Evolutionary conservation across 2,329 filamentous ascomycete species (phyloP).

Genomic region (Fusarium sp.): DNA sequence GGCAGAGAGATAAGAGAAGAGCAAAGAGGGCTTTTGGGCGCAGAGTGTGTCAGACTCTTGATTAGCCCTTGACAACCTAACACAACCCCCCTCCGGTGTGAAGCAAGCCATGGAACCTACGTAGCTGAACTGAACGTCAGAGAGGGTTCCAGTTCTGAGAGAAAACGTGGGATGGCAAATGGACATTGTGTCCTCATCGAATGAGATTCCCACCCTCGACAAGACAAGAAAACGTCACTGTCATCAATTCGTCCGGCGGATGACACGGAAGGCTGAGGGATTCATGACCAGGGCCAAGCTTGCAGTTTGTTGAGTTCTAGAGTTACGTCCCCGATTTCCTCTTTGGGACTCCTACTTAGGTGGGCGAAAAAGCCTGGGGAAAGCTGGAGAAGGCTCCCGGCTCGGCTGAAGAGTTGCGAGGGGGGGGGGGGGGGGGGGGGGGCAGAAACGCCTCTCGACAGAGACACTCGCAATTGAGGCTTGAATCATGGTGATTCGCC

Average conservation of each 20-base stretch:
- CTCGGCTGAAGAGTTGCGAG: slow-evolving; percentile 5
- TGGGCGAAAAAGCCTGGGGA: slow-evolving; percentile 27
- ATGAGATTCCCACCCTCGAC: neutral
- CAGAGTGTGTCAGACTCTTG: neutral
- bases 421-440: neutral
- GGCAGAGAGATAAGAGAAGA: slow-evolving; percentile 9
- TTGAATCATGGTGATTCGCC: slow-evolving; percentile 31
- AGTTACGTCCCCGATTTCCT: slow-evolving; percentile 25
- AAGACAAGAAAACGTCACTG: slow-evolving; percentile 15
- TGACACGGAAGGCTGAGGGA: slow-evolving; percentile 13
- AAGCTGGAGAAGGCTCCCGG: slow-evolving; percentile 24
- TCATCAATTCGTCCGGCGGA: slow-evolving; percentile 11
- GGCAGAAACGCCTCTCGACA: slow-evolving; percentile 4
- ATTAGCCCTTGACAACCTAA: neutral
- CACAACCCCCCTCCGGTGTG: neutral
- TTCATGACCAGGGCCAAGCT: slow-evolving; percentile 9
- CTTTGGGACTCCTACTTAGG: slow-evolving; percentile 26
- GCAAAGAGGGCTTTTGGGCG: neutral
- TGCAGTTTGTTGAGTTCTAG: slow-evolving; percentile 39
- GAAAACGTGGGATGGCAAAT: neutral
- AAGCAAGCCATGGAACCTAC: neutral
- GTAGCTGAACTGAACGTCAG: neutral
- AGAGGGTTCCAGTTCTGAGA: neutral
- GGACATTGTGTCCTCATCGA: slow-evolving; percentile 5
- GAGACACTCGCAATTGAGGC: slow-evolving; percentile 22